Evolutionary conservation across 148 eudicot genomes (phyloP), one percentile per base, ranked within the genome.

Genomic region (Suaeda aralocaspica): DNA sequence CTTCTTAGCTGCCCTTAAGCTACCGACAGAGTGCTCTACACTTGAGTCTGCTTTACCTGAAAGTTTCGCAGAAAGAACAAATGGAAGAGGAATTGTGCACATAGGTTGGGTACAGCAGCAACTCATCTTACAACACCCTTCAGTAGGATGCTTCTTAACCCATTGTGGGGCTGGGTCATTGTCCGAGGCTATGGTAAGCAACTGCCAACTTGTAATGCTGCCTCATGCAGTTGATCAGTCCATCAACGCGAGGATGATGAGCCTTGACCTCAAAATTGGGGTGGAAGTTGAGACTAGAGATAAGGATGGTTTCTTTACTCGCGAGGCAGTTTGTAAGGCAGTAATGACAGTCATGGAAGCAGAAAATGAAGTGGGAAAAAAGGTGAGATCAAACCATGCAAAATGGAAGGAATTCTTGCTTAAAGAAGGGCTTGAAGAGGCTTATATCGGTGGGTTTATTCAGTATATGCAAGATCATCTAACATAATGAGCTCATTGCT

Each of bases 81-180:
- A 28, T 31, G 77, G 70, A 22, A 60, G 75, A 74, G 91, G 91
- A 14, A 61, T 84, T 9, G 83, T 84, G 6, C 46, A 65, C 55
- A 79, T 75, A 0, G 86, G 77, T 21, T 84, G 91, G 91, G 81
- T 82, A 8, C 88, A 84, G 42, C 88, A 84, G 44, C 88, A 74
- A 5, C 39, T 80, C 68, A 74, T 87, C 11, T 12, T 87, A 34
- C 68, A 63, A 6, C 91, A 84, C 63, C 61, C 82, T 24, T 78
- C 86, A 0, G 81, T 86, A 6, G 90, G 87, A 28, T 86, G 88
- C 65, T 82, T 77, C 51, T 65, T 86, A 33, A 84, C 84, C 7
- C 88, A 87, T 56, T 80, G 83, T 22, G 88, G 91, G 6, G 82
- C 61, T 11, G 84, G 83, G 2, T 84, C 88, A 5, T 44, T 87